phyloP scores from a whole-genome alignment of 140 eudicot genomes.

The Cichorium intybus region DNA sequence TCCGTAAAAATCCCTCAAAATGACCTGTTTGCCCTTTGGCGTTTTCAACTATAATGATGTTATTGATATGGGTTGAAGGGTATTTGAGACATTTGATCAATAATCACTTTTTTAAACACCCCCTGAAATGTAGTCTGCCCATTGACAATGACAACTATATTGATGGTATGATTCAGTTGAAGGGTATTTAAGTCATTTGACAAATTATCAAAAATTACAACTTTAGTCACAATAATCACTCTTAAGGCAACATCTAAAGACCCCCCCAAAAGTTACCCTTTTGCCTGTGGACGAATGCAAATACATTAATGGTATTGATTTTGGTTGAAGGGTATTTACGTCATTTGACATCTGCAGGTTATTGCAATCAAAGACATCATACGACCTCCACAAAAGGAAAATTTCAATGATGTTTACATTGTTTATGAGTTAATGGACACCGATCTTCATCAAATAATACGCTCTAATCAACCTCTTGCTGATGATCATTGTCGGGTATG shows the following conservation, averaged over 20 bases:
- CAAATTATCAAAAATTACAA: no score
- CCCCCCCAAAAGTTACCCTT: not conserved
- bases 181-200: no score
- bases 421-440: slow-evolving; percentile 90
- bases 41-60: no score
- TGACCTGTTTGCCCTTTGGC: no score
- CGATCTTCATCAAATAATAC: slow-evolving; percentile 85
- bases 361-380: slow-evolving; percentile 82
- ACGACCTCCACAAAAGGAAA: slow-evolving; percentile 63
- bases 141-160: no score
- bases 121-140: no score
- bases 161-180: no score
- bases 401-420: slow-evolving; percentile 72
- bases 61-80: no score
- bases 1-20: no score
- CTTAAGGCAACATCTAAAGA: not conserved
- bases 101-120: no score
- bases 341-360: slow-evolving; percentile 35
- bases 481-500: slow-evolving; percentile 82
- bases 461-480: slow-evolving; percentile 63
- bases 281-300: not conserved
- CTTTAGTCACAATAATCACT: not conserved
- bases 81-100: no score
- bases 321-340: slow-evolving; percentile 18
- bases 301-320: not conserved